Conservation (phyloP, 345 rosid species). For the Syzygium aromaticum region DNA sequence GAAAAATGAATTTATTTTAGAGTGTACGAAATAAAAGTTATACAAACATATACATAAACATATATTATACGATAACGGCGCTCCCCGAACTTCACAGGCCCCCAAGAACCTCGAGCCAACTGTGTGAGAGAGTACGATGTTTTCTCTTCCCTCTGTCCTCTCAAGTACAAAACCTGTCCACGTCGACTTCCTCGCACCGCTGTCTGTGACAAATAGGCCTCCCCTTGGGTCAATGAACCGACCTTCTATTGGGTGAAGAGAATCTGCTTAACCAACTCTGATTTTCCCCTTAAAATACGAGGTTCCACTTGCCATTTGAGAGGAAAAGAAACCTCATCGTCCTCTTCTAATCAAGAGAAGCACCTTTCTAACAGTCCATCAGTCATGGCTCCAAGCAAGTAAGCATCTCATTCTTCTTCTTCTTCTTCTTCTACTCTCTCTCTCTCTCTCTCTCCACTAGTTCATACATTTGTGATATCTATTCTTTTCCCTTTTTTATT, state of each 20-base stretch:
- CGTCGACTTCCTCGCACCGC: background rate
- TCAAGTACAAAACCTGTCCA: background rate
- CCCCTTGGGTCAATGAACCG: background rate
- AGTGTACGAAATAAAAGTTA: background rate
- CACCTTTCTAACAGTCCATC: background rate
- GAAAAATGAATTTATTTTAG: background rate
- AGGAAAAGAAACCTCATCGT: background rate
- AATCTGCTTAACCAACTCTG: background rate
- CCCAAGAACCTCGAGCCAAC: background rate
- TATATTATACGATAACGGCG: background rate
- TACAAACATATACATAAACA: background rate
- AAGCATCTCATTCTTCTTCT: background rate
- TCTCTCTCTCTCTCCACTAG: background rate
- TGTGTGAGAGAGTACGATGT: background rate
- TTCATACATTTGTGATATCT: background rate
- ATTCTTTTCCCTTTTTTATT: background rate
- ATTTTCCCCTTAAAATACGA: background rate
- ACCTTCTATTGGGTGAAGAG: background rate
- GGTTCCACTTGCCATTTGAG: background rate
- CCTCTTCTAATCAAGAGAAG: too few species aligned
- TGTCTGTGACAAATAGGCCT: background rate
- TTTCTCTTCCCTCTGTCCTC: background rate
- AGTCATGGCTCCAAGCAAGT: background rate
- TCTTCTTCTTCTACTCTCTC: background rate
- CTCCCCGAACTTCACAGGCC: background rate